Conservation (phyloP, 345 rosid species). For the Hibiscus tridactylites region DNA sequence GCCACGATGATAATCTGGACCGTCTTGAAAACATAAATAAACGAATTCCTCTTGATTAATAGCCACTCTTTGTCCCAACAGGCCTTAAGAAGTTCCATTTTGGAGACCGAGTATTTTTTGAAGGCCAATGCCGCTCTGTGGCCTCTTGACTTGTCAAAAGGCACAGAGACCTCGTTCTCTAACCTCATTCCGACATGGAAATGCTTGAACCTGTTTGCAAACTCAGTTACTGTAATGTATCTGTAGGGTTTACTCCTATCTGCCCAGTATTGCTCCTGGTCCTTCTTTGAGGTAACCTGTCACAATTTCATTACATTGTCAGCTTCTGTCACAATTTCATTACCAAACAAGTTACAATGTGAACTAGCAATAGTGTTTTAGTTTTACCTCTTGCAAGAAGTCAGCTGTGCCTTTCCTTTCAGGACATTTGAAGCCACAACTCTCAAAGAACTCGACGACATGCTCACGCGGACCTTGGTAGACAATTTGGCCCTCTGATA, state of each 20-base stretch:
- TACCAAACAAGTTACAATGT: neutral
- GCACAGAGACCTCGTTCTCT: conserved; percentile 44
- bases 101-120: conserved; percentile 47
- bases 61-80: conserved; percentile 80
- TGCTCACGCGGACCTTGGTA: conserved; percentile 80
- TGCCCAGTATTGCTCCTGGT: conserved; percentile 85
- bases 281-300: conserved; percentile 85
- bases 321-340: neutral
- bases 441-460: conserved; percentile 54
- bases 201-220: conserved; percentile 45
- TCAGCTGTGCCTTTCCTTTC: conserved; percentile 85
- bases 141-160: conserved; percentile 51
- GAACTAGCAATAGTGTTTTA: neutral
- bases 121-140: conserved; percentile 72
- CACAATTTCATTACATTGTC: neutral
- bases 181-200: conserved; percentile 61
- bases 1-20: conserved; percentile 64
- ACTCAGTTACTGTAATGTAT: conserved; percentile 54
- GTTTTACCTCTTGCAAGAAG: conserved; percentile 77
- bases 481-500: conserved; percentile 77
- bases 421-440: conserved; percentile 70
- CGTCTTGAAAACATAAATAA: conserved; percentile 60
- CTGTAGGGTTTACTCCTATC: conserved; percentile 50
- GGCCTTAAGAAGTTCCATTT: conserved; percentile 52
- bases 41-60: conserved; percentile 53